Evolutionary conservation across 2,329 filamentous ascomycete genomes (phyloP), one percentile per base, ranked within the genome.

Genomic region (Fusarium austroafricanum): DNA sequence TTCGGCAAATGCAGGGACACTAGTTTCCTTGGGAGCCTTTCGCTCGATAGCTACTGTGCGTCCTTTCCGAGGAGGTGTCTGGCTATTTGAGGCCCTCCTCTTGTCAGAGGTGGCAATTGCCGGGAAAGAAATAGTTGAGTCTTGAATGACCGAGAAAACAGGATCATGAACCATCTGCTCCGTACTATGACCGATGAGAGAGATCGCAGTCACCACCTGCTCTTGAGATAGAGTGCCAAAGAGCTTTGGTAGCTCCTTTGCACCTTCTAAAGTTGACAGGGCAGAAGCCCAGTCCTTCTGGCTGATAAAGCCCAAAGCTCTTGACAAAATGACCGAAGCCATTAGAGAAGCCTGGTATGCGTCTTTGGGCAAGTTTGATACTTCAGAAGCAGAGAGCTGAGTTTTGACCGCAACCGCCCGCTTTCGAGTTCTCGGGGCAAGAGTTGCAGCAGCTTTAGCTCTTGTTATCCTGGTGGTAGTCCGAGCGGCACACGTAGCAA

Each of bases 81-180:
- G 80, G 6, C 69, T 67, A 6, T 78, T 59, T 4, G 79, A 79
- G 21, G 75, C 67, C 29, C 78, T 77, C 42, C 61, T 67, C 62
- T 80, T 81, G 33, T 84, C 84, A 26, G 79, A 76, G 67, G 77
- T 75, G 23, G 81, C 80, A 37, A 95, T 83, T 0, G 92, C 89
- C 2, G 94, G 93, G 61, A 95, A 91, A 0, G 94, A 96, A 26
- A 97, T 89, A 0, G 94, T 97, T 1, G 96, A 97, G 73, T 99
- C 96, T 44, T 95, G 92, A 17, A 98, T 86, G 11, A 95, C 92
- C 18, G 93, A 96, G 77, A 95, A 96, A 5, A 96, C 91, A 4
- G 94, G 90, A 77, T 97, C 92, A 6, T 87, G 86, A 14, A 89
- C 86, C 82, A 97, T 92, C 73, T 90, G 86, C 45, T 90, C 87